Percentiles rank a stretch among this genome's conserved stretches.
These are phyloP conservation scores for Micromonas commoda DNA, from an alignment of 139 green algal genomes.

Conservation along the genomic window DNA sequence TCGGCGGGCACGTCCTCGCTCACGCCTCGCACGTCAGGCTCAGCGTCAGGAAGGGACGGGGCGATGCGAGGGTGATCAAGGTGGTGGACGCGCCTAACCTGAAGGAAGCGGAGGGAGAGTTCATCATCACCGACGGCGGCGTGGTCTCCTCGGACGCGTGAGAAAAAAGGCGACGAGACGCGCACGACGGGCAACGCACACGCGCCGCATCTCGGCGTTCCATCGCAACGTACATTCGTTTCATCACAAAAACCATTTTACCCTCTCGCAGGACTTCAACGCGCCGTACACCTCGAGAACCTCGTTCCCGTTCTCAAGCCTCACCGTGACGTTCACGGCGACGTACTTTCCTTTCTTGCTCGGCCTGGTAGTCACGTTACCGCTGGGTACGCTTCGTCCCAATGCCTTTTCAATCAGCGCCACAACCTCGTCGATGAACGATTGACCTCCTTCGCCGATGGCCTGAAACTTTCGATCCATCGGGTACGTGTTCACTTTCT, in stretches of 20 bases:
- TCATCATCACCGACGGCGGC: slow-evolving; percentile 26
- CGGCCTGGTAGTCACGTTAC: not conserved
- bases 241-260: not conserved
- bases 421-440: not conserved
- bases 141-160: not conserved
- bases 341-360: slow-evolving; percentile 11
- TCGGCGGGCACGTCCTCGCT: slow-evolving; percentile 67
- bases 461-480: slow-evolving; percentile 12
- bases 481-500: slow-evolving; percentile 20
- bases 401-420: not conserved
- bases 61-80: slow-evolving; percentile 79
- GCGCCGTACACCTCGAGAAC: not conserved
- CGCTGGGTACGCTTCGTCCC: not conserved
- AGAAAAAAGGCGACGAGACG: too few relatives aligned
- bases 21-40: slow-evolving; percentile 68
- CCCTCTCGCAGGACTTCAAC: not conserved
- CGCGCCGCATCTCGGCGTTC: too few relatives aligned
- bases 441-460: not conserved
- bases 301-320: not conserved
- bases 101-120: slow-evolving; percentile 21
- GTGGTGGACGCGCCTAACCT: slow-evolving; percentile 50
- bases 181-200: not conserved
- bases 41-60: slow-evolving; percentile 75
- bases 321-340: not conserved
- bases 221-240: too few relatives aligned